Base-by-base conservation (phyloP, 805 yeast genomes). In the Suhomyces prunicola region DNA sequence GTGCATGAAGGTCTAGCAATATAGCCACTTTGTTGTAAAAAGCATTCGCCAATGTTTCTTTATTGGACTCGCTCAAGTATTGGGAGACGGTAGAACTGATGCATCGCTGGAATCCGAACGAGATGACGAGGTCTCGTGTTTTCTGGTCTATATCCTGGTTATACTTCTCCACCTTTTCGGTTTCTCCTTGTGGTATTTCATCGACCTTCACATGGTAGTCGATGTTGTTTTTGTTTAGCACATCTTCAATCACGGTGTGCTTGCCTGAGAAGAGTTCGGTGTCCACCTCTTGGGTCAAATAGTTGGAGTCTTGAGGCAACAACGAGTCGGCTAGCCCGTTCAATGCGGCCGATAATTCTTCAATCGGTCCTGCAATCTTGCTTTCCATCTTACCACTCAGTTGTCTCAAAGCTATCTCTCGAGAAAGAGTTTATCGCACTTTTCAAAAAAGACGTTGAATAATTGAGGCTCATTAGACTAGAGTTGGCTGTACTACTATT, bases 1-100 rank as follows among this genome's bases (percentile, higher is more conserved):
- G 50, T 17, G 71, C 63, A 17, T 61, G 57, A 36, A 59, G 55
- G 54, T 74, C 79, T 2, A 73, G 50, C 6, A 70, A 47, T 3
- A 63, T 15, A 39, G 62, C 50, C 6, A 73, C 46, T 35, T 57
- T 55, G 46, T 61, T 59, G 29, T 58, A 53, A 36, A 58, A 52
- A 2, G 8, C 54, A 3, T 10, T 19, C 27, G 7, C 8, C 44
- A 8, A 12, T 39, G 19, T 8, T 6, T 15, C 27, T 12, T 5
- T 44, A 13, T 44, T 9, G 9, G 45, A 2, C 26, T 42, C 24
- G 33, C 33, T 33, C 24, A 22, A 31, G 44, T 35, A 23, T 6
- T 19, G 7, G 13, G 36, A 27, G 2, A 24, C 10, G 7, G 12
- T n/a, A 8, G 54, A n/a, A n/a, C 57, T 58, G 10, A 58, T 45